Base-by-base conservation (phyloP, 2,329 filamentous ascomycete species). In the Hirsutella minnesotensis region DNA sequence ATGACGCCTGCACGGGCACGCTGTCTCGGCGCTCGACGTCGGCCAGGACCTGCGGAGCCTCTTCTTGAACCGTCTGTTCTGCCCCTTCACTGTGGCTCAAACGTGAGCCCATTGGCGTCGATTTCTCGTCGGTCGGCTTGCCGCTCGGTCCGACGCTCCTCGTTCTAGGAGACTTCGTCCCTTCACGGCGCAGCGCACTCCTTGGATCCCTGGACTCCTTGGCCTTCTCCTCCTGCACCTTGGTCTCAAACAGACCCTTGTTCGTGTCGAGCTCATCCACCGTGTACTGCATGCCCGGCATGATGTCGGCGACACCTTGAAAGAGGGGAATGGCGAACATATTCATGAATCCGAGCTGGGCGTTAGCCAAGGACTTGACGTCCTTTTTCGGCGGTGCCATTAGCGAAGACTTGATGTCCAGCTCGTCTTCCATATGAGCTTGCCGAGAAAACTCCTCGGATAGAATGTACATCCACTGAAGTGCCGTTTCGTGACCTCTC, bases 291-390 rank as follows among this genome's bases (percentile, higher is more conserved):
- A 96, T 86, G 19, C 76, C 77, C 2, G 92, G 89, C 55, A 96
- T 74, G 30, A 96, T 76, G 52, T 94, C 85, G 24, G 86, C 80
- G 8, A 96, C 82, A 8, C 84, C 86, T 56, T 88, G 80, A 57
- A 98, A 98, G 0, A 98, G 73, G 1, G 92, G 92, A 39, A 89
- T 79, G 15, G 90, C 92, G 60, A 96, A 96, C 53, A 95, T 77
- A 50, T 87, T 92, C 86, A 96, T 95, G 64, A 98, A 98, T 20
- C 86, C 83, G 43, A 95, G 83, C 63, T 98, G 92, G 8, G 88
- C 84, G 51, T 86, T 87, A 49, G 80, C 85, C 42, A 95, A 72
- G 43, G 90, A 89, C 47, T 87, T 70, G 27, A 84, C 72, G 53
- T 95, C 89, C 53, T 89, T 86, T 45, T 86, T 80, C 34, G 92